phyloP scores from a whole-genome alignment of 164 flowering plant species.

The Taxillus chinensis region DNA sequence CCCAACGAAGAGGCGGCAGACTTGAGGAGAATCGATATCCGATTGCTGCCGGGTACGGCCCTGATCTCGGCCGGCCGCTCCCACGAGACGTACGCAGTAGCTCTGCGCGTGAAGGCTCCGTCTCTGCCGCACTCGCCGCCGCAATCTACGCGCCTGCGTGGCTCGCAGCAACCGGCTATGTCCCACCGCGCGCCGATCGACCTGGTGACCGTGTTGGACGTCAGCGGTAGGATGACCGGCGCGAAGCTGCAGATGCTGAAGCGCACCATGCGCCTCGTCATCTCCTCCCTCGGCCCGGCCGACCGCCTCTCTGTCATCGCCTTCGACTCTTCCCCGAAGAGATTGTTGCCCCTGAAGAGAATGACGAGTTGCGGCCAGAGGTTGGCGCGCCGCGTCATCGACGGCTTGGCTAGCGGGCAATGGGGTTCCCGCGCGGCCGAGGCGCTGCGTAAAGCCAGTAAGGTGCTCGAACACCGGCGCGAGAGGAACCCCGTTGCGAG shows the following conservation, averaged over 20 bases:
- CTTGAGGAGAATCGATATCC: slow-evolving; percentile 34
- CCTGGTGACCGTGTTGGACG: slow-evolving; percentile 56
- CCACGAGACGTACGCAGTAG: slow-evolving; percentile 63
- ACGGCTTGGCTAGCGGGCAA: slow-evolving; percentile 42
- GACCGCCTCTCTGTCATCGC: slow-evolving; percentile 66
- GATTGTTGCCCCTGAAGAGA: slow-evolving; percentile 55
- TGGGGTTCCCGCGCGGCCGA: slow-evolving; percentile 60
- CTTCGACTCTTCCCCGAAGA: slow-evolving; percentile 40
- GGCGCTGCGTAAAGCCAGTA: slow-evolving; percentile 68
- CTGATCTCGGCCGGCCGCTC: slow-evolving; percentile 39
- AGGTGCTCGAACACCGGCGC: slow-evolving; percentile 78
- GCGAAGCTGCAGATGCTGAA: slow-evolving; percentile 51
- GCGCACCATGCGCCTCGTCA: slow-evolving; percentile 50
- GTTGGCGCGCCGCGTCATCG: slow-evolving; percentile 54
- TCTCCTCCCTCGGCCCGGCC: slow-evolving; percentile 50
- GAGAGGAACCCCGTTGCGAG: slow-evolving; percentile 86
- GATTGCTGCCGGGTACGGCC: slow-evolving; percentile 52
- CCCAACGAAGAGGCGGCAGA: slow-evolving; percentile 3
- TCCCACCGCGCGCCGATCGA: slow-evolving; percentile 54
- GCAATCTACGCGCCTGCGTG: slow-evolving; percentile 2
- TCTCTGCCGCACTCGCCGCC: slow-evolving; percentile 24
- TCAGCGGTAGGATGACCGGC: slow-evolving; percentile 45
- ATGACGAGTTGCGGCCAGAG: slow-evolving; percentile 76
- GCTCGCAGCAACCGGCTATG: slow-evolving; percentile 20
- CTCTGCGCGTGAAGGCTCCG: slow-evolving; percentile 63